Evolutionary conservation across 2,329 filamentous ascomycete genomes (phyloP), one percentile per base, ranked within the genome.

Genomic region (Paracorniculantispora psalliotae): DNA sequence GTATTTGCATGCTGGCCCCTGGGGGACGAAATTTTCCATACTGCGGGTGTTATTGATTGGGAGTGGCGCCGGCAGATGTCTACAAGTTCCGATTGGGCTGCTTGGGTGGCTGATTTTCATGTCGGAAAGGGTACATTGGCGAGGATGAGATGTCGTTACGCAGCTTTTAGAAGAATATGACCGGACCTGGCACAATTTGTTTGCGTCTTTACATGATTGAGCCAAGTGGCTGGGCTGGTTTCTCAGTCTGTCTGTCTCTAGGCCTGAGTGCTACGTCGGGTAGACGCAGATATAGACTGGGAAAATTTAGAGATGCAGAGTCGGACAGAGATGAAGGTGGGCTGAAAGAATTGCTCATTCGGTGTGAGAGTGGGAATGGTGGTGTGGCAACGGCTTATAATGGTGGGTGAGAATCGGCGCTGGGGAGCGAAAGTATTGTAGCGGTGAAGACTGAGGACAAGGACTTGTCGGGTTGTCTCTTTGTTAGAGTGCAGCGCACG

Each of bases 201-300:
- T 77, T 56, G 62, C 65, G 51, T 77, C 78, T 63, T 78, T 75
- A 72, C 53, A 72, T 73, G 15, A 76, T 76, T 60, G 67, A 77
- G 63, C 69, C 76, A 26, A 63, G 50, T 28, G 74, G 78, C 63
- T 77, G 74, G 75, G 67, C 12, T 73, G 75, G 17, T 78, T 77
- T 59, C 65, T 74, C 7, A 72, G 73, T 19, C 70, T 76, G 48
- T 78, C 77, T 61, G 64, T 63, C n/a, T n/a, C n/a, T n/a, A 55
- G 75, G 73, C 3, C 71, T 78, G 52, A 66, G 72, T 51, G 67
- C 71, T 8, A 71, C 70, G 17, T 46, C 72, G 10, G 65, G 65
- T 71, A 15, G 72, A 75, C 50, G 61, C 52, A 4, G 69, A 67
- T 8, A 60, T 77, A 53, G 66, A 71, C 37, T 77, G 74, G 74